Percentiles rank a stretch among this genome's conserved stretches.
These are phyloP conservation scores for Ulota crispa DNA, from an alignment of 225 moss, liverwort and hornwort species.

Conservation along the genomic window DNA sequence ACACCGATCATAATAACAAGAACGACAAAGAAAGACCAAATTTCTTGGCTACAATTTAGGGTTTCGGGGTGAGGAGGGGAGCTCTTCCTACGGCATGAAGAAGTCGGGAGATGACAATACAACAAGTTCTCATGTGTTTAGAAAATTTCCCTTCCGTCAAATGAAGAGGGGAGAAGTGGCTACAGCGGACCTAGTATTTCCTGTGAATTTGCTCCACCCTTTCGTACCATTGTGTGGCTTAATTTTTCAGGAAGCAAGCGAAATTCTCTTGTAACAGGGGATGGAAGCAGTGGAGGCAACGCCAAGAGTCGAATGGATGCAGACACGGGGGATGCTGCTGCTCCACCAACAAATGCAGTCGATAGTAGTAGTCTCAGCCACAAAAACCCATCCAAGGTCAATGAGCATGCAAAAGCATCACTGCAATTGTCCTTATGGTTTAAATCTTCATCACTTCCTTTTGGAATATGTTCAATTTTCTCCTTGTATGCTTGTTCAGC, in stretches of 20 bases:
- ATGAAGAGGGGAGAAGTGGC: too few species aligned
- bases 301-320: constrained; percentile 27
- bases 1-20: too few species aligned
- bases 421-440: not conserved
- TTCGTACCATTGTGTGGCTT: too few species aligned
- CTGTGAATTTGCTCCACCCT: too few species aligned
- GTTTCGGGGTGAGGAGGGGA: too few species aligned
- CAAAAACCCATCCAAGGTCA: constrained; percentile 15
- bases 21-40: too few species aligned
- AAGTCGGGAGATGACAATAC: too few species aligned
- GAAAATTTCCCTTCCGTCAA: too few species aligned
- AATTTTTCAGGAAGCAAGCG: not conserved
- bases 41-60: too few species aligned
- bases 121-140: too few species aligned
- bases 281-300: constrained; percentile 17
- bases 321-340: constrained; percentile 25
- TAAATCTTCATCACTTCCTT: not conserved
- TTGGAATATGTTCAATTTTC: not conserved
- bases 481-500: not conserved
- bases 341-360: constrained; percentile 15
- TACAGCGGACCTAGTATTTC: too few species aligned
- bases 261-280: constrained; percentile 18
- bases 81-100: too few species aligned
- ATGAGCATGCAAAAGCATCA: constrained; percentile 20
- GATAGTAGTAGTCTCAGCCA: not conserved